phyloP scores from a whole-genome alignment of 2,329 filamentous ascomycete species.

The Colletotrichum theobromicola region DNA sequence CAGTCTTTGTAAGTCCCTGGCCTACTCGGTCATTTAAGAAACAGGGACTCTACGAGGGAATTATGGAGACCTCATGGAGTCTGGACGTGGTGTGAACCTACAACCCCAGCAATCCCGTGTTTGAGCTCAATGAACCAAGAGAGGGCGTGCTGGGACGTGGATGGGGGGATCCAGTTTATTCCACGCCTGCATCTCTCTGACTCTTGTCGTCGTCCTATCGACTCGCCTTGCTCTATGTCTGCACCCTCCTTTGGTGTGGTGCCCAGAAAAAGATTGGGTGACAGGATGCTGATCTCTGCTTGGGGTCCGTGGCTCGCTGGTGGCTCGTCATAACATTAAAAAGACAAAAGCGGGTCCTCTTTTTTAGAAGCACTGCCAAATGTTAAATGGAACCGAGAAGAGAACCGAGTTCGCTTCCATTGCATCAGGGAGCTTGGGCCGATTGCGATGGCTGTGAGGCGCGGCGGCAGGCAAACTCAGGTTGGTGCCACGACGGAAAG shows the following conservation, averaged over 20 bases:
- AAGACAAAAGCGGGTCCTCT: background rate
- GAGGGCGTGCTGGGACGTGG: background rate
- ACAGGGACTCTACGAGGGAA: constrained; percentile 10
- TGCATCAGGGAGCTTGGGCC: background rate
- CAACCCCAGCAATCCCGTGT: background rate
- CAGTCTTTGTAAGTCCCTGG: background rate
- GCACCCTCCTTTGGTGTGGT: background rate
- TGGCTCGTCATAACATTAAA: constrained; percentile 7
- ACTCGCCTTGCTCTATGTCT: background rate
- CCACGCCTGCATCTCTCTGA: background rate
- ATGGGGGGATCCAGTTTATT: background rate
- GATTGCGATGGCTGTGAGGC: background rate
- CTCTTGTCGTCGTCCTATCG: background rate
- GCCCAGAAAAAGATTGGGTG: constrained; percentile 14
- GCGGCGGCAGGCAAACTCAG: background rate
- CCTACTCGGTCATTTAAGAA: constrained; percentile 13
- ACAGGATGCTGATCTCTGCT: constrained; percentile 2
- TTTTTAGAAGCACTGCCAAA: background rate
- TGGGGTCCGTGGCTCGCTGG: background rate
- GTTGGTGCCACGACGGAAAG: background rate
- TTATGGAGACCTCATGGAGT: background rate
- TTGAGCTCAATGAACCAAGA: background rate
- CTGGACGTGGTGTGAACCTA: background rate
- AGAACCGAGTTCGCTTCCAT: background rate
- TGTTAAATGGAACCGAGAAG: background rate